phyloP scores from a whole-genome alignment of 352 stramenopile genomes.

The Elongisporangium anandrum region DNA sequence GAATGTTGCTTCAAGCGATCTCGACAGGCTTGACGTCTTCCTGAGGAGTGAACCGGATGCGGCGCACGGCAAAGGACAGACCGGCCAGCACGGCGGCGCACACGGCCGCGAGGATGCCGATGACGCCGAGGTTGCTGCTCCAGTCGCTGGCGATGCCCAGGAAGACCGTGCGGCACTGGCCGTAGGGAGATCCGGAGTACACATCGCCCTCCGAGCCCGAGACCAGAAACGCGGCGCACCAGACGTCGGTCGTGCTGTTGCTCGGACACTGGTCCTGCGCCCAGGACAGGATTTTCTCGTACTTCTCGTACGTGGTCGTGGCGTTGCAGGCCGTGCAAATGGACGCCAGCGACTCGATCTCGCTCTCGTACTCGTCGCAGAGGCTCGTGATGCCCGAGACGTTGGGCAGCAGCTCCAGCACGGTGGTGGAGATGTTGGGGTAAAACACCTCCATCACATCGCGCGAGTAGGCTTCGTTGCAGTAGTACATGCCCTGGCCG shows the following conservation, averaged over 20 bases:
- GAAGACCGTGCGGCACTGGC: conserved; percentile 65
- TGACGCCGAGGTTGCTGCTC: conserved; percentile 44
- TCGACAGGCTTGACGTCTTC: conserved; percentile 2
- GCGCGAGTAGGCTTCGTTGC: conserved; percentile 66
- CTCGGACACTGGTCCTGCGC: conserved; percentile 58
- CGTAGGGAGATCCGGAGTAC: conserved; percentile 68
- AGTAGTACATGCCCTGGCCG: conserved; percentile 76
- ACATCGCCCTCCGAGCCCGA: conserved; percentile 34
- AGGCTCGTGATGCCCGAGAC: conserved; percentile 52
- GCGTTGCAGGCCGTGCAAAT: conserved; percentile 56
- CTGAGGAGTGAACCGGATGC: conserved; percentile 11
- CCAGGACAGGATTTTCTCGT: conserved; percentile 68
- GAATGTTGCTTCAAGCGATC: neutral
- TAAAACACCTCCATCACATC: conserved; percentile 62
- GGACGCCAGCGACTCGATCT: conserved; percentile 27
- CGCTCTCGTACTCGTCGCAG: conserved; percentile 28
- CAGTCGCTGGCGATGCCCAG: conserved; percentile 62
- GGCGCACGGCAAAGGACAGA: conserved; percentile 61
- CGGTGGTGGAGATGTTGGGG: conserved; percentile 29
- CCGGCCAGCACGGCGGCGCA: conserved; percentile 44
- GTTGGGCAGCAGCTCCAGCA: conserved; percentile 49
- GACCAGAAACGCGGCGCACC: conserved; percentile 56
- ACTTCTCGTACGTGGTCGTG: conserved; percentile 50
- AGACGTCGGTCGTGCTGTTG: conserved; percentile 38
- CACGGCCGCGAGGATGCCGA: conserved; percentile 47